A percentile compares a stretch with the other conserved stretches of the same genome.
phyloP scores from a whole-genome alignment of 345 rosid genomes.

The Camelina hispida region DNA sequence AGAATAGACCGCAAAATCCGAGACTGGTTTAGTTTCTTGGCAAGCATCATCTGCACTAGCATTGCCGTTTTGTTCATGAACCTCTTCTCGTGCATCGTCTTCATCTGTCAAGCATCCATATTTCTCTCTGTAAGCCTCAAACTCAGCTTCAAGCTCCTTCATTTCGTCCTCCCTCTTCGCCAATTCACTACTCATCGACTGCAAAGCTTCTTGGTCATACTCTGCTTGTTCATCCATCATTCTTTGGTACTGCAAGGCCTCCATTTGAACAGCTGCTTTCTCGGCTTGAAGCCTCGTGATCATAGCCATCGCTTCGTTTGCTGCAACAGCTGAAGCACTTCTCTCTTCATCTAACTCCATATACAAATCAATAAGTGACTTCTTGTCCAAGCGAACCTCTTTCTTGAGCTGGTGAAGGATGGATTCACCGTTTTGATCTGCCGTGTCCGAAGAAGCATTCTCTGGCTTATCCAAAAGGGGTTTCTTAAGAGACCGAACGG shows the following conservation, averaged over 20 bases:
- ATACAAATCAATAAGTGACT: conserved; percentile 78
- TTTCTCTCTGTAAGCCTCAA: conserved; percentile 66
- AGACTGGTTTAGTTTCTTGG: conserved; percentile 40
- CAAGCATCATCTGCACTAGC: conserved; percentile 34
- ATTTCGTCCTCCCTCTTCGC: conserved; percentile 66
- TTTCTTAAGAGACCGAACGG: conserved; percentile 50
- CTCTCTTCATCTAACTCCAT: conserved; percentile 96
- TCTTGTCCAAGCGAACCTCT: conserved; percentile 78
- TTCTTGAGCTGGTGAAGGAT: conserved; percentile 69
- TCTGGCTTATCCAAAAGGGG: conserved; percentile 60
- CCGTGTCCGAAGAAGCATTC: conserved; percentile 48
- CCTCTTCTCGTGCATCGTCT: conserved; percentile 33
- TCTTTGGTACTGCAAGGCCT: conserved; percentile 94
- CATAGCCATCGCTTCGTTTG: conserved; percentile 95
- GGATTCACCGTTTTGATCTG: conserved; percentile 53
- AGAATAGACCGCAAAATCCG: conserved; percentile 26
- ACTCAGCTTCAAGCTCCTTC: conserved; percentile 63
- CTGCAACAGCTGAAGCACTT: conserved; percentile 88
- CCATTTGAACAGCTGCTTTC: conserved; percentile 95
- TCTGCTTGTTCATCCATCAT: conserved; percentile 99
- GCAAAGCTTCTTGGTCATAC: conserved; percentile 86
- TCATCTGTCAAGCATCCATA: conserved; percentile 54
- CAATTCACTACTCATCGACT: conserved; percentile 57
- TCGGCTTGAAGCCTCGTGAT: conserved; percentile 87
- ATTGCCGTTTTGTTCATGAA: conserved; percentile 17